A percentile compares a stretch with the other conserved stretches of the same genome.
phyloP scores from a whole-genome alignment of 192 early-diverging fungal genomes.

The Haplosporangium gracile region DNA sequence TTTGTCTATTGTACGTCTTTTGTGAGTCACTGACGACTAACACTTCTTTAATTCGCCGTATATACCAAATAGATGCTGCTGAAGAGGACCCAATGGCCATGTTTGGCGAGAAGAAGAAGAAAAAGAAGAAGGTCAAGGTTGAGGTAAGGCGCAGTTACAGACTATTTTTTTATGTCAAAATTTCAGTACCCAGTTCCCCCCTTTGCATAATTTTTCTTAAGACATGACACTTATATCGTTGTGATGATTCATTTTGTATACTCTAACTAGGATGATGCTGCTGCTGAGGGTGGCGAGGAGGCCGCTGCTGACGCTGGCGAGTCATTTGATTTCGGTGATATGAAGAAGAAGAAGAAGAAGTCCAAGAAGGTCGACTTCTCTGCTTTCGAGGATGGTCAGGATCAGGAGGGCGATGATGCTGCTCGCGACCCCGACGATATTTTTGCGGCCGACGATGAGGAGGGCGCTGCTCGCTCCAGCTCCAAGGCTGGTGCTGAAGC shows the following conservation, averaged over 20 bases:
- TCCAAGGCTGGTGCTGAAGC: slow-evolving; percentile 50
- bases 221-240: background rate
- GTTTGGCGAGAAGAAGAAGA: slow-evolving; percentile 91
- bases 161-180: background rate
- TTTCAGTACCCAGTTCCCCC: background rate
- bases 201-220: background rate
- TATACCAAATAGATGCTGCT: slow-evolving; percentile 19
- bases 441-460: slow-evolving; percentile 59
- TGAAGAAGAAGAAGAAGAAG: slow-evolving; percentile 88
- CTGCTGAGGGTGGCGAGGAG: slow-evolving; percentile 60
- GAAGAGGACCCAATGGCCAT: slow-evolving; percentile 73
- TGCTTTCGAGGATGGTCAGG: slow-evolving; percentile 73
- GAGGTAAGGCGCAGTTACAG: slow-evolving; percentile 22
- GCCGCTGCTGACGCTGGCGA: slow-evolving; percentile 60
- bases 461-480: slow-evolving; percentile 58
- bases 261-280: slow-evolving; percentile 50
- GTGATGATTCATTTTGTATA: background rate
- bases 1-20: background rate
- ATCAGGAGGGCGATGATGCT: slow-evolving; percentile 67
- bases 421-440: slow-evolving; percentile 68
- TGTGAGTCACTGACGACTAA: slow-evolving; percentile 4
- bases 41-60: too few species aligned
- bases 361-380: slow-evolving; percentile 85
- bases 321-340: slow-evolving; percentile 72
- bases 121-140: slow-evolving; percentile 85